These are phyloP conservation scores for Heterobasidion parviporum DNA, from an alignment of 1,284 basidiomycete genomes.

Conservation along the genomic window DNA sequence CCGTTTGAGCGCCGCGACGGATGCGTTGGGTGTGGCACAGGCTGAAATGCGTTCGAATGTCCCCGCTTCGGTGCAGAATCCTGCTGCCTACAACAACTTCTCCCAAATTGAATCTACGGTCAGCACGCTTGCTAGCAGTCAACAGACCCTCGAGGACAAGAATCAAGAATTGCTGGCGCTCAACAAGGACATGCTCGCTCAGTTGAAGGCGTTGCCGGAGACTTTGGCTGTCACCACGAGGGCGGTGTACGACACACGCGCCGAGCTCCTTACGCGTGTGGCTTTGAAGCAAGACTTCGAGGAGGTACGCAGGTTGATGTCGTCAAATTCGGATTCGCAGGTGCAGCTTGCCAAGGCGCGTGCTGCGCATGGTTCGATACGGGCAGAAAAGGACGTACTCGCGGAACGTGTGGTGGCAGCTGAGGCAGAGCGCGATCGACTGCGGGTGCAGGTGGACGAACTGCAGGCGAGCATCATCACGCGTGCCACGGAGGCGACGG, in stretches of 20 bases:
- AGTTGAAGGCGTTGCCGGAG: slow-evolving; percentile 49
- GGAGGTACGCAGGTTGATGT: slow-evolving; percentile 49
- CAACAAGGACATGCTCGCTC: slow-evolving; percentile 43
- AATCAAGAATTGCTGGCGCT: slow-evolving; percentile 40
- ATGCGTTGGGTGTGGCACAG: slow-evolving; percentile 29
- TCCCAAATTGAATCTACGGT: slow-evolving; percentile 36
- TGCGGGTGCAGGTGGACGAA: slow-evolving; percentile 47
- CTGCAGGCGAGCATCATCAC: slow-evolving; percentile 34
- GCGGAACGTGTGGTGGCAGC: slow-evolving; percentile 48
- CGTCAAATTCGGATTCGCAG: slow-evolving; percentile 55
- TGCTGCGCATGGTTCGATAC: slow-evolving; percentile 63
- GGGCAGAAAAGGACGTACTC: slow-evolving; percentile 73
- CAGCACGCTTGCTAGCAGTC: slow-evolving; percentile 32
- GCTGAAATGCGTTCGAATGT: slow-evolving; percentile 18
- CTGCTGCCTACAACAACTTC: slow-evolving; percentile 18
- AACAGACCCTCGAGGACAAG: slow-evolving; percentile 35
- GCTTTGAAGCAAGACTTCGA: slow-evolving; percentile 54
- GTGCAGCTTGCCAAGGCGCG: slow-evolving; percentile 67
- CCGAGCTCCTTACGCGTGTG: slow-evolving; percentile 52
- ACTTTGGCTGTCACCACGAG: slow-evolving; percentile 44
- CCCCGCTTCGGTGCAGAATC: slow-evolving; percentile 15
- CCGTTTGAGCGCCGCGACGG: slow-evolving; percentile 31
- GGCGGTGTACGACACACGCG: slow-evolving; percentile 49
- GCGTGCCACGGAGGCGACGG: slow-evolving; percentile 37
- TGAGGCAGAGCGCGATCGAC: slow-evolving; percentile 56